Conservation (phyloP, 2,329 filamentous ascomycete species). For the Pezicula neosporulosa region DNA sequence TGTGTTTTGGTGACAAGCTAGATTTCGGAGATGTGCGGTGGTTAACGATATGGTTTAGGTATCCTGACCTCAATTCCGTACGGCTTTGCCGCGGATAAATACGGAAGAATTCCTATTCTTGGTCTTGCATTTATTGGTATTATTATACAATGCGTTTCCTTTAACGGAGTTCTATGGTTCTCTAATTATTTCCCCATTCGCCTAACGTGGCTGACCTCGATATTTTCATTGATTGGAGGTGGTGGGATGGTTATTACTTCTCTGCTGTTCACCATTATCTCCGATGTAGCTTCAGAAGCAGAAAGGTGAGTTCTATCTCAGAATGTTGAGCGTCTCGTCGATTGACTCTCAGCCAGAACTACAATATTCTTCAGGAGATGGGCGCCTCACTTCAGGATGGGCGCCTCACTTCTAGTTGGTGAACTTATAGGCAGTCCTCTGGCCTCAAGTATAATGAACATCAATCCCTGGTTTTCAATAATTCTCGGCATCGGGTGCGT, state of each 20-base stretch:
- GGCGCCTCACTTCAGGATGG: slow-evolving; percentile 18
- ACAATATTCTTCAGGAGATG: slow-evolving; percentile 27
- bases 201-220: slow-evolving; percentile 27
- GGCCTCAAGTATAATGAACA: slow-evolving; percentile 30
- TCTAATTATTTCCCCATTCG: slow-evolving; percentile 13
- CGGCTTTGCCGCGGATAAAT: slow-evolving; percentile 12
- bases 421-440: slow-evolving; percentile 30
- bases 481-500: slow-evolving; percentile 5
- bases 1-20: background rate
- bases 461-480: slow-evolving; percentile 9
- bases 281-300: slow-evolving; percentile 31
- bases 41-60: slow-evolving; percentile 30
- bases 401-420: slow-evolving; percentile 21
- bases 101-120: slow-evolving; percentile 11
- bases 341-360: slow-evolving; percentile 13
- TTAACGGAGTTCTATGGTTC: slow-evolving; percentile 10
- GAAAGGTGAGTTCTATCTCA: slow-evolving; percentile 13
- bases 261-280: slow-evolving; percentile 28
- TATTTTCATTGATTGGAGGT: slow-evolving; percentile 27
- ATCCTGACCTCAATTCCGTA: slow-evolving; percentile 44
- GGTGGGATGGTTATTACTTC: slow-evolving; percentile 28
- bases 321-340: background rate
- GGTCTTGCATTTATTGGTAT: slow-evolving; percentile 6
- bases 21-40: background rate
- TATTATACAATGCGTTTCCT: slow-evolving; percentile 1